phyloP scores from a whole-genome alignment of 495 filamentous ascomycete species.

The Penicillium cinerascens region DNA sequence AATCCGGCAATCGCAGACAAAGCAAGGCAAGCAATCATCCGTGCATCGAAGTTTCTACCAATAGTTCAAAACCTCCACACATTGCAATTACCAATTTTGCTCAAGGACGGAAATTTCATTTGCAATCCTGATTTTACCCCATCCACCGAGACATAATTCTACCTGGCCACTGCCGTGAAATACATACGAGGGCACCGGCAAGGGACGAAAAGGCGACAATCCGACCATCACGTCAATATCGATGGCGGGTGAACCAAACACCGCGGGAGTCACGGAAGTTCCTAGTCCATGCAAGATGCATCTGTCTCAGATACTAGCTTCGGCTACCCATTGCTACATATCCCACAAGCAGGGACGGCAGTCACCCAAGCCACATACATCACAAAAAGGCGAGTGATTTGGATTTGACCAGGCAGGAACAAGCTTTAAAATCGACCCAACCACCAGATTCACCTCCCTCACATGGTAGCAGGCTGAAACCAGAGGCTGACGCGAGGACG shows the following conservation, averaged over 20 bases:
- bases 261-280: background rate
- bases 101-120: no score
- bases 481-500: conserved; percentile 4
- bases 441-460: background rate
- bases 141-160: no score
- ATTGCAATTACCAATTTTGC: no score
- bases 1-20: no score
- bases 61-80: no score
- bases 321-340: background rate
- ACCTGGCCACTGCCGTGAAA: no score
- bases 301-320: background rate
- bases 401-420: background rate
- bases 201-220: background rate
- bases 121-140: no score
- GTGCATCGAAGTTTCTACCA: no score
- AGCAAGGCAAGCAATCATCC: no score
- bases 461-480: background rate
- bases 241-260: background rate
- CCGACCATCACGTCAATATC: background rate
- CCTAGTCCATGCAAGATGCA: background rate
- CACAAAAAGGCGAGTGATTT: background rate
- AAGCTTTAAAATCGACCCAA: background rate
- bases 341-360: background rate
- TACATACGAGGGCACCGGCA: no score
- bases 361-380: background rate